These are phyloP conservation scores for Parmelia sp. DNA, from an alignment of 495 filamentous ascomycete species.

Conservation along the genomic window DNA sequence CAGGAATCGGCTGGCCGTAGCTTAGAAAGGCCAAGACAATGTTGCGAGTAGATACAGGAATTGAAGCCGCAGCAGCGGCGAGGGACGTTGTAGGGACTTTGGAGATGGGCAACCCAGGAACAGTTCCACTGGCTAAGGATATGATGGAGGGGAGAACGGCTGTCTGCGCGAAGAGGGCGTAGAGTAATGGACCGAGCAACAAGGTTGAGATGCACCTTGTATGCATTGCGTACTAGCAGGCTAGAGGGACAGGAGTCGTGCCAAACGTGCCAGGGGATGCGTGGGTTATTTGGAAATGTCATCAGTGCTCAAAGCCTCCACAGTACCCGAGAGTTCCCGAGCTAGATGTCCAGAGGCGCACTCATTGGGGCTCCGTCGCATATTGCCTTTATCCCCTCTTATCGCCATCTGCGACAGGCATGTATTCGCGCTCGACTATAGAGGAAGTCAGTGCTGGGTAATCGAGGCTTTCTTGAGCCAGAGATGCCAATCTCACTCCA, in stretches of 20 bases:
- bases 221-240: neutral
- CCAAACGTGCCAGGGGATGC: neutral
- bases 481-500: neutral
- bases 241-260: neutral
- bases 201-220: neutral
- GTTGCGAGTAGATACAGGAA: neutral
- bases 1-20: constrained; percentile 1
- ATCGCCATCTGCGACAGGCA: constrained; percentile 4
- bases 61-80: neutral
- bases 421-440: neutral
- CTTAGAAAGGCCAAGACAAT: neutral
- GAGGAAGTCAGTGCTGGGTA: neutral
- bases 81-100: neutral
- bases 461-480: neutral
- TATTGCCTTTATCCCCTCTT: constrained; percentile 11
- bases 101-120: neutral
- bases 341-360: neutral
- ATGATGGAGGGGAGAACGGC: constrained; percentile 3
- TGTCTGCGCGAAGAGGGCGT: neutral
- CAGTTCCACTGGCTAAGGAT: neutral
- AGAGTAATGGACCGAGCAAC: neutral
- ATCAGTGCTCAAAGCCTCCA: neutral
- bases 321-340: neutral
- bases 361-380: constrained; percentile 1
- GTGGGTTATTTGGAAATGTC: neutral